A percentile compares a stretch with the other conserved stretches of the same genome.
These are phyloP conservation scores for Crinitomyces ghanaensis DNA, from an alignment of 805 yeast genomes.

Conservation along the genomic window DNA sequence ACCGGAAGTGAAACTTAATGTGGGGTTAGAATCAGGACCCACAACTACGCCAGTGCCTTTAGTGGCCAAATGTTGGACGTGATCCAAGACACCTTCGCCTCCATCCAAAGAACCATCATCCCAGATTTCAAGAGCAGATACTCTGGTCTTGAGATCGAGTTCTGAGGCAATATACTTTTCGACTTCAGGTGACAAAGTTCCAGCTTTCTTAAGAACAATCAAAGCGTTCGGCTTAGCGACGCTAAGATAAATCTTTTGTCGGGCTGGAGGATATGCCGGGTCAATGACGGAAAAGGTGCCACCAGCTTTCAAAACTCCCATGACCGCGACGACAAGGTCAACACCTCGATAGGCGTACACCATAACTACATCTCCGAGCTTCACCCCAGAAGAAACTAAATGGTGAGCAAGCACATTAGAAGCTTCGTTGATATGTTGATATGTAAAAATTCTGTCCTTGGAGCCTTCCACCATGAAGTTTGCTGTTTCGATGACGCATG, in stretches of 20 bases:
- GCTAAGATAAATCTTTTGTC: conserved; percentile 85
- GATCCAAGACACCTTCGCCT: conserved; percentile 40
- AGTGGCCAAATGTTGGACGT: conserved; percentile 36
- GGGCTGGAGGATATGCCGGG: conserved; percentile 97
- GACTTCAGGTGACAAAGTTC: conserved; percentile 64
- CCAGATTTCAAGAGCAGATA: conserved; percentile 66
- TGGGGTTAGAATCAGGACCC: conserved; percentile 97
- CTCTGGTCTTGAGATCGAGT: conserved; percentile 55
- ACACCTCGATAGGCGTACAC: conserved; percentile 97
- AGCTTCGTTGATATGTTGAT: conserved; percentile 81
- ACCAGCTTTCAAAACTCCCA: conserved; percentile 98
- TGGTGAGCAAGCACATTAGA: conserved; percentile 90
- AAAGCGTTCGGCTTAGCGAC: conserved; percentile 92
- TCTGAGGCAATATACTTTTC: conserved; percentile 66
- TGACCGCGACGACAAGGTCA: conserved; percentile 89
- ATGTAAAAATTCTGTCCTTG: conserved; percentile 63
- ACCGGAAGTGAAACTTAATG: conserved; percentile 92
- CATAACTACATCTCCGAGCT: conserved; percentile 92
- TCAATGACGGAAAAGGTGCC: conserved; percentile 97
- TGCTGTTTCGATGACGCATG: conserved; percentile 88
- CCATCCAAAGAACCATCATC: conserved; percentile 67
- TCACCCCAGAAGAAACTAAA: conserved; percentile 67
- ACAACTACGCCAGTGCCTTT: conserved; percentile 78
- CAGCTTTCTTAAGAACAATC: conserved; percentile 85
- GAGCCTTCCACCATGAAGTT: conserved; percentile 35